Base-by-base conservation (phyloP, 331 rosid species). In the Pyracantha coccinea region DNA sequence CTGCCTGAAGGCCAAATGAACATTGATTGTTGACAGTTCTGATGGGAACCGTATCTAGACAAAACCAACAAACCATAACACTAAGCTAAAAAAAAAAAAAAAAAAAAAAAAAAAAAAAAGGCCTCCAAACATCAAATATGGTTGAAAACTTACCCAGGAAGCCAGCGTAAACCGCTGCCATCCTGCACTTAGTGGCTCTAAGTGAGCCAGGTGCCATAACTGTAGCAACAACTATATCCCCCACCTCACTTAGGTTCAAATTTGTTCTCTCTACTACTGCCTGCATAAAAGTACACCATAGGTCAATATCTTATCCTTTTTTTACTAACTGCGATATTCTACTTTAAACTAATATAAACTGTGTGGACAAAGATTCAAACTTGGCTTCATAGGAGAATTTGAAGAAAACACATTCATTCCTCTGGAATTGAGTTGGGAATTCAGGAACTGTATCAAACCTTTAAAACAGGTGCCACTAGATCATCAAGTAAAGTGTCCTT, bases 1-100 rank as follows among this genome's bases (percentile, higher is more conserved):
- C 97, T 12, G 98, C 96, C 80, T 91, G 95, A 72, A 91, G 97
- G 71, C 98, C 91, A 1, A 96, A 94, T 27, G 99, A 94, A 79
- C 99, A 94, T 84, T 90, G 97, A 76, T 96, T 81, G 75, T 94
- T 94, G 71, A 91, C 96, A 0, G 97, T 91, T 80, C 96, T 85
- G 78, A 91, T 77, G 17, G 96, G 93, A 76, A 88, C 92, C 2
- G 92, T 81, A 21, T 90, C 98, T 94, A 86, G 21, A 81, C 28
- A 72, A 68, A 72, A 61, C 20, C 62, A 63, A 76, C 38, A 27
- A 72, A 73, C 45, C 75, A 79, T 16, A 68, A 79, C 53, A 50
- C 2, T 55, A 63, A 35, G 52, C 54, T 15, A 70, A 68, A 79
- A 21, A 60, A 58, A 28, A 12, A 63, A 57, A 28, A 12, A 8